Evolutionary conservation across 805 yeast species (phyloP).

Genomic region (Vanderwaltozyma yarrowii): DNA sequence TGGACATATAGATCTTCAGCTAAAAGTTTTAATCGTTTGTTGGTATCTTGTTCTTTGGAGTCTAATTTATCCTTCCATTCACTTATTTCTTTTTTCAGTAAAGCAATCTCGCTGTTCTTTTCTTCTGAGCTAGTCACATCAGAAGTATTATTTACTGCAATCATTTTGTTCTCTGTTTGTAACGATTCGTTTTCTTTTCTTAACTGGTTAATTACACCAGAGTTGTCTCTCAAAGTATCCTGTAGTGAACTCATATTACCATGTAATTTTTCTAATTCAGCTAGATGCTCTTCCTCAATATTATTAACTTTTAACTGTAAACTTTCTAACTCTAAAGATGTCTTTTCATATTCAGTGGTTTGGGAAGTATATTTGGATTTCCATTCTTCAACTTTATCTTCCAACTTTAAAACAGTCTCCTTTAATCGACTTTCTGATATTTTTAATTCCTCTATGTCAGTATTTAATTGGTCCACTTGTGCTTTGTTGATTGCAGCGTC

Average conservation of each 20-base stretch:
- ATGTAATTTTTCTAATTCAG: slow-evolving; percentile 30
- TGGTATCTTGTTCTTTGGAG: slow-evolving; percentile 38
- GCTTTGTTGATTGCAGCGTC: slow-evolving; percentile 31
- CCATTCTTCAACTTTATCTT: slow-evolving; percentile 21
- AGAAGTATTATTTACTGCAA: not conserved
- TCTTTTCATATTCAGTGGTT: slow-evolving; percentile 13
- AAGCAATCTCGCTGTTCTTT: slow-evolving; percentile 6
- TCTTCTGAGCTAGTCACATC: slow-evolving; percentile 1
- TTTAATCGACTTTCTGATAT: slow-evolving; percentile 16
- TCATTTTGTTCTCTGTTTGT: slow-evolving; percentile 13
- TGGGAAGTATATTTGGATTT: slow-evolving; percentile 14
- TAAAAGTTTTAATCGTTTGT: slow-evolving; percentile 46
- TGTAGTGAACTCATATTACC: slow-evolving; percentile 28
- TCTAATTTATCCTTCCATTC: slow-evolving; percentile 28
- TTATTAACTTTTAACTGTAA: slow-evolving; percentile 15
- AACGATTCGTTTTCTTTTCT: slow-evolving; percentile 16
- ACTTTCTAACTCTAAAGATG: slow-evolving; percentile 21
- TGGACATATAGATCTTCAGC: slow-evolving; percentile 65
- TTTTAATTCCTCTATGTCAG: slow-evolving; percentile 27
- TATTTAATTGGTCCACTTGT: slow-evolving; percentile 27
- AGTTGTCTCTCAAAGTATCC: slow-evolving; percentile 19
- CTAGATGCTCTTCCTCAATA: slow-evolving; percentile 29
- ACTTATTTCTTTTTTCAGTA: slow-evolving; percentile 19
- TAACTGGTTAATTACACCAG: slow-evolving; percentile 20
- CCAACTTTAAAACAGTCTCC: slow-evolving; percentile 27